Evolutionary conservation across 1,139 yeast species (phyloP).

Genomic region (Yamadazyma conglobata): DNA sequence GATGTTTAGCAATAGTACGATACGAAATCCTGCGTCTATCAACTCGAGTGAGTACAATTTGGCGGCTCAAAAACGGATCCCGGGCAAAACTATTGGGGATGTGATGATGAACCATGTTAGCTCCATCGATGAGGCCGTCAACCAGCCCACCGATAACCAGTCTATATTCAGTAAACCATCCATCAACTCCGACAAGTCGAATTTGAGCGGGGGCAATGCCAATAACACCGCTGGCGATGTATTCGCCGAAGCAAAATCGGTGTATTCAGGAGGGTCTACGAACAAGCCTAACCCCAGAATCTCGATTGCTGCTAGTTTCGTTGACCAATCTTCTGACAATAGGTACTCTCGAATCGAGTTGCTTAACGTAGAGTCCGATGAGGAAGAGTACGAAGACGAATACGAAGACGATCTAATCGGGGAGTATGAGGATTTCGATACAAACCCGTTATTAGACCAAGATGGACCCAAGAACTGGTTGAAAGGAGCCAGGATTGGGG

Average conservation of each 20-base stretch:
- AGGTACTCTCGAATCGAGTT: slow-evolving; percentile 51
- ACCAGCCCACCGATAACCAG: slow-evolving; percentile 19
- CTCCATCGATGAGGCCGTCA: slow-evolving; percentile 58
- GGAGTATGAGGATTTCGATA: slow-evolving; percentile 13
- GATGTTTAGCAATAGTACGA: slow-evolving; percentile 22
- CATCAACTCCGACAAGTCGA: slow-evolving; percentile 16
- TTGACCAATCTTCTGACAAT: slow-evolving; percentile 26
- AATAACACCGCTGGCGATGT: slow-evolving; percentile 6
- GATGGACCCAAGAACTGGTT: slow-evolving; percentile 78
- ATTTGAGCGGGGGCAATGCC: slow-evolving; percentile 9
- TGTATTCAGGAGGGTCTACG: slow-evolving; percentile 1
- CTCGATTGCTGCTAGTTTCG: slow-evolving; percentile 34
- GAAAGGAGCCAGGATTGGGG: slow-evolving; percentile 88
- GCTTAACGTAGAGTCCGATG: slow-evolving; percentile 40
- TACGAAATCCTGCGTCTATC: slow-evolving; percentile 17
- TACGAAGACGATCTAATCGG: slow-evolving; percentile 14
- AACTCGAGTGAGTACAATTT: slow-evolving; percentile 20
- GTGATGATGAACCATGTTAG: slow-evolving; percentile 56
- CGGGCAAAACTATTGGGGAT: slow-evolving; percentile 59
- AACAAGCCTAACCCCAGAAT: slow-evolving; percentile 20
- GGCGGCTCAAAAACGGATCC: slow-evolving; percentile 16
- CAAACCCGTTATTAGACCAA: slow-evolving; percentile 18
- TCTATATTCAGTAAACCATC: slow-evolving; percentile 25
- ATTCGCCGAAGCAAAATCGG: slow-evolving; percentile 9
- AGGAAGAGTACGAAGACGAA: slow-evolving; percentile 25